Percentiles rank a stretch among this genome's conserved stretches.
phyloP scores from a whole-genome alignment of 2,329 filamentous ascomycete genomes.

The Polychaeton citri region DNA sequence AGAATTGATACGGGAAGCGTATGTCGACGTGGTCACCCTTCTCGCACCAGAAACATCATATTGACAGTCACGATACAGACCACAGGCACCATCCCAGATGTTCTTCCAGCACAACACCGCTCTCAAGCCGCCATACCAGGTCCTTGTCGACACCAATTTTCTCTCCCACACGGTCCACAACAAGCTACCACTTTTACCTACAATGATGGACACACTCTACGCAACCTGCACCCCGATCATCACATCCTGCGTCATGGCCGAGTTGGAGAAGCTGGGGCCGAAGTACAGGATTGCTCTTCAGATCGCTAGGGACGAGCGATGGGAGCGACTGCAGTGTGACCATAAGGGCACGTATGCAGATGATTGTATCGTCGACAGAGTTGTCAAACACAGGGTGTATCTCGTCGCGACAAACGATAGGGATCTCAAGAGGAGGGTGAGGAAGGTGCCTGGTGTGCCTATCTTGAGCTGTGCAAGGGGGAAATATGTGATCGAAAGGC shows the following conservation, averaged over 20 bases:
- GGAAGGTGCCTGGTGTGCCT: constrained; percentile 68
- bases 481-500: constrained; percentile 87
- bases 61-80: constrained; percentile 10
- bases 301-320: constrained; percentile 81
- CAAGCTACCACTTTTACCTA: constrained; percentile 76
- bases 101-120: constrained; percentile 86
- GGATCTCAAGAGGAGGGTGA: constrained; percentile 66
- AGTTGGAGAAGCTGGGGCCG: constrained; percentile 76
- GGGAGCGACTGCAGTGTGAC: constrained; percentile 73
- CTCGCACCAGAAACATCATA: neutral
- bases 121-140: constrained; percentile 67
- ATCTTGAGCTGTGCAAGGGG: constrained; percentile 72
- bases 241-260: constrained; percentile 68
- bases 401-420: constrained; percentile 50
- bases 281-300: constrained; percentile 79
- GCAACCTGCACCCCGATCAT: constrained; percentile 85
- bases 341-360: constrained; percentile 84
- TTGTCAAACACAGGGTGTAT: constrained; percentile 34
- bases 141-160: constrained; percentile 83
- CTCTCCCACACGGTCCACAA: constrained; percentile 79
- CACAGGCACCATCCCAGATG: constrained; percentile 38
- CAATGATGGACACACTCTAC: constrained; percentile 88
- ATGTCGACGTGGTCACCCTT: constrained; percentile 13
- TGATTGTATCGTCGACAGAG: constrained; percentile 50
- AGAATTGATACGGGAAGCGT: constrained; percentile 63